phyloP scores from a whole-genome alignment of 306 rosid species.

The Gynostemma pentaphyllum region DNA sequence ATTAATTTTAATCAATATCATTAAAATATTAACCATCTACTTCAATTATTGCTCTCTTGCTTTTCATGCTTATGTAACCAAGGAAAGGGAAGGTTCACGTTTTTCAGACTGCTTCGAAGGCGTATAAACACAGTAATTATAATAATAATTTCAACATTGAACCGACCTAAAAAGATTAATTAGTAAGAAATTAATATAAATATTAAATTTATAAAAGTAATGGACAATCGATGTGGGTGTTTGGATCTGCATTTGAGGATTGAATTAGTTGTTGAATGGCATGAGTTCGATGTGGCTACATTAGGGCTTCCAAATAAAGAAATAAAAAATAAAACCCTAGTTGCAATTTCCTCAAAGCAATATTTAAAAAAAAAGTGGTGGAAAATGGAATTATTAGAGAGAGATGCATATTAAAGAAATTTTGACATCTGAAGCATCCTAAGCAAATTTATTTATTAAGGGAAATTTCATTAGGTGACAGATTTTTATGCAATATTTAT shows the following conservation, averaged over 20 bases:
- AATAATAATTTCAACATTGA: no score
- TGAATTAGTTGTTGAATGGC: background rate
- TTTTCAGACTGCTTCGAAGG: background rate
- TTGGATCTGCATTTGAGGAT: background rate
- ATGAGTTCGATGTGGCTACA: background rate
- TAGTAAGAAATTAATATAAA: no score
- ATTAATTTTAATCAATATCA: background rate
- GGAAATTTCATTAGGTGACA: no score
- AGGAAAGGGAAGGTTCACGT: conserved; percentile 5
- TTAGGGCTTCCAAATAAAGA: background rate
- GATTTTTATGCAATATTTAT: no score
- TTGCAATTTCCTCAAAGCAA: background rate
- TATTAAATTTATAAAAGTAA: no score
- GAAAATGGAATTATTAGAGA: background rate
- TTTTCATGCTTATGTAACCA: conserved; percentile 1
- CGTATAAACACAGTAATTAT: background rate
- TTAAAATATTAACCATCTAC: conserved; percentile 3
- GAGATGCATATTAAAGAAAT: background rate
- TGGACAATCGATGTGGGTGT: background rate
- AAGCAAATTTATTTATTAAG: background rate
- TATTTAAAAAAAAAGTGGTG: background rate
- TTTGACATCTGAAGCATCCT: conserved; percentile 14
- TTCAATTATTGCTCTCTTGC: conserved; percentile 2
- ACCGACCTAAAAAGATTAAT: background rate
- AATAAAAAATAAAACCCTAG: no score